Evolutionary conservation across 2,329 filamentous ascomycete genomes (phyloP).

Genomic region (Fusarium torulosum): DNA sequence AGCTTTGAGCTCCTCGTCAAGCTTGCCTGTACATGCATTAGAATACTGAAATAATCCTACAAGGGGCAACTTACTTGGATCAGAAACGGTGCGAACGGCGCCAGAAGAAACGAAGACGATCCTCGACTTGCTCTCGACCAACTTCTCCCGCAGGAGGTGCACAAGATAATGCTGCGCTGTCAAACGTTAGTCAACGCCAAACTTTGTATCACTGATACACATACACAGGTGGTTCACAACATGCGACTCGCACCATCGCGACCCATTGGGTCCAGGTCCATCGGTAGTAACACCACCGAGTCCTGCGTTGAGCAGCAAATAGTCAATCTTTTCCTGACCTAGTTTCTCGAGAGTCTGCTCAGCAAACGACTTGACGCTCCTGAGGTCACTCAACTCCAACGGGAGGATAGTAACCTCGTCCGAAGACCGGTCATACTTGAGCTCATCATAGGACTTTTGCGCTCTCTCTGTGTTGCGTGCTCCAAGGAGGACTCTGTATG

Average conservation of each 20-base stretch:
- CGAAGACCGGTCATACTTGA: slow-evolving; percentile 57
- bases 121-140: slow-evolving; percentile 60
- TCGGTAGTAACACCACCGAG: slow-evolving; percentile 55
- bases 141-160: slow-evolving; percentile 62
- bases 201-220: slow-evolving; percentile 21
- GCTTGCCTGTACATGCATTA: slow-evolving; percentile 46
- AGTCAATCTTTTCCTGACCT: slow-evolving; percentile 59
- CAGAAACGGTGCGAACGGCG: slow-evolving; percentile 57
- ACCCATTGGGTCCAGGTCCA: slow-evolving; percentile 55
- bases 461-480: slow-evolving; percentile 60
- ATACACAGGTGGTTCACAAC: slow-evolving; percentile 67
- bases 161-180: slow-evolving; percentile 67
- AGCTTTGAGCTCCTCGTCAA: slow-evolving; percentile 57
- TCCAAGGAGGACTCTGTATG: slow-evolving; percentile 64
- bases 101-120: slow-evolving; percentile 66
- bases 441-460: slow-evolving; percentile 56
- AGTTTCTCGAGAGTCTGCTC: slow-evolving; percentile 58
- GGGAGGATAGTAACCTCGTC: slow-evolving; percentile 61
- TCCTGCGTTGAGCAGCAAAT: slow-evolving; percentile 64
- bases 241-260: slow-evolving; percentile 63
- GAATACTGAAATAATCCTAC: not conserved
- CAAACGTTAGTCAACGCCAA: slow-evolving; percentile 13
- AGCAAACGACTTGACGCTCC: slow-evolving; percentile 61
- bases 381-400: slow-evolving; percentile 61
- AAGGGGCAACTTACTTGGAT: slow-evolving; percentile 50